Conservation (phyloP, 1,284 basidiomycete species). For the Tilletia horrida region DNA sequence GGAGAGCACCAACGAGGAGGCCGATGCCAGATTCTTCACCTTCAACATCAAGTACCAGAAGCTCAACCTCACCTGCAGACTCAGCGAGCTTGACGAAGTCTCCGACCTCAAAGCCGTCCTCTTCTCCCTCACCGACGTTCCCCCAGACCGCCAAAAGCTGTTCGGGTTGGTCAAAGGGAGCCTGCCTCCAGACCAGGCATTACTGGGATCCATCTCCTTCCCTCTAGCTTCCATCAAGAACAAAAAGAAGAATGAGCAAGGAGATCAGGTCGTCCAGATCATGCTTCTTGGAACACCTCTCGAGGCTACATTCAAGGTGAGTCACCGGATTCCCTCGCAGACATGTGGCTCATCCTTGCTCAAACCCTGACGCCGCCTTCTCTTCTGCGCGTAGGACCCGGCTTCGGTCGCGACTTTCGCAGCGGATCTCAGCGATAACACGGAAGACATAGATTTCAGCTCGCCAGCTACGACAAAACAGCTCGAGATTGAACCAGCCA, state of each 20-base stretch:
- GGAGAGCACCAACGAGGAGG: background rate
- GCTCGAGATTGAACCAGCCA: background rate
- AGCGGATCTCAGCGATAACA: slow-evolving; percentile 25
- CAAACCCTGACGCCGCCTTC: too few relatives aligned
- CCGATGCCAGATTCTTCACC: background rate
- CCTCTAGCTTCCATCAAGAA: slow-evolving; percentile 29
- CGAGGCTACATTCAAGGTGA: slow-evolving; percentile 52
- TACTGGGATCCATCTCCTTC: slow-evolving; percentile 28
- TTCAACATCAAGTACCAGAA: slow-evolving; percentile 18
- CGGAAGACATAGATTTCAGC: slow-evolving; percentile 31
- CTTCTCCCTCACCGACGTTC: slow-evolving; percentile 72
- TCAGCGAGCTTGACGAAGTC: slow-evolving; percentile 11
- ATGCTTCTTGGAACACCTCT: slow-evolving; percentile 45
- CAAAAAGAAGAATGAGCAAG: slow-evolving; percentile 20
- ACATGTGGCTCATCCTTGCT: background rate
- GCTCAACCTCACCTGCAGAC: slow-evolving; percentile 12
- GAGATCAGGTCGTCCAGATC: slow-evolving; percentile 30
- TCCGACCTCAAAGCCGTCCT: slow-evolving; percentile 56
- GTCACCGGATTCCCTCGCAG: slow-evolving; percentile 29
- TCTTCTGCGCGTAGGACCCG: slow-evolving; percentile 61
- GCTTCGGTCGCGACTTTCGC: slow-evolving; percentile 48
- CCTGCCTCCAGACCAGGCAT: slow-evolving; percentile 61
- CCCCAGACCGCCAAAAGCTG: slow-evolving; percentile 82
- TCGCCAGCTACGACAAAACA: background rate
- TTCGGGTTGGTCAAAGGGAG: slow-evolving; percentile 80